Evolutionary conservation across 768 basidiomycete genomes (phyloP), one percentile per base, ranked within the genome.

Genomic region (Tulasnella sp.): DNA sequence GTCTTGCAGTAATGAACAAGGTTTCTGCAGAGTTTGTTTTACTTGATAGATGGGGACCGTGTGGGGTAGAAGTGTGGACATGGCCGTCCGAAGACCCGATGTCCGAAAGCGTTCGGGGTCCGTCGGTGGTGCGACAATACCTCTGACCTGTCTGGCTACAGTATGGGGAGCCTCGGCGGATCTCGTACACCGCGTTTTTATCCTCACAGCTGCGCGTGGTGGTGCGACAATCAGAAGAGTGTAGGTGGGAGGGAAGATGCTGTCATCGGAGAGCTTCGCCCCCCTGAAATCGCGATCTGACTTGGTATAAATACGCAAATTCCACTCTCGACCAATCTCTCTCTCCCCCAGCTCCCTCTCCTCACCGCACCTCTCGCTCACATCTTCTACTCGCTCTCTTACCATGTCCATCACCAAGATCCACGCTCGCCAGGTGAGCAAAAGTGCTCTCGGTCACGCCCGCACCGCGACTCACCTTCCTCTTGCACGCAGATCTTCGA

Each of bases 351-450:
- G 34, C 69, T 72, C 31, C 69, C 69, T n/a, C 40, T 41, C 69
- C 69, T 72, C 69, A 72, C 16, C 40, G 5, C 18, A 72, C 69
- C 69, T n/a, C 69, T 34, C 31, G 24, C 48, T 50, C 22, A 16
- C 48, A 50, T 50, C 22, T 22, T 50, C 31, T 64, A 54, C 46
- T 64, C 24, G 40, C 41, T 46, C 46, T 31, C 22, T 22, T 50
- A 20, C 48, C 48, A 97, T 98, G 96, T 95, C 96, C 85, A 91
- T 97, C 89, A 92, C 92, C 80, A 96, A 96, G 89, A 88, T 98
- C 85, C 90, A 92, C 88, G 96, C 96, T 84, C 95, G 96, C 86
- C 96, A 97, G 93, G 96, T 95, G 87, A 82, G 86, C 81, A 58
- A 50, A 34, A 1, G 34, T 1, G 24, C 6, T 37, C 1, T 18